Percentiles rank a stretch among this genome's conserved stretches.
These are phyloP conservation scores for Flaveria ramosissima DNA, from an alignment of 129 eudicot species.

Conservation along the genomic window DNA sequence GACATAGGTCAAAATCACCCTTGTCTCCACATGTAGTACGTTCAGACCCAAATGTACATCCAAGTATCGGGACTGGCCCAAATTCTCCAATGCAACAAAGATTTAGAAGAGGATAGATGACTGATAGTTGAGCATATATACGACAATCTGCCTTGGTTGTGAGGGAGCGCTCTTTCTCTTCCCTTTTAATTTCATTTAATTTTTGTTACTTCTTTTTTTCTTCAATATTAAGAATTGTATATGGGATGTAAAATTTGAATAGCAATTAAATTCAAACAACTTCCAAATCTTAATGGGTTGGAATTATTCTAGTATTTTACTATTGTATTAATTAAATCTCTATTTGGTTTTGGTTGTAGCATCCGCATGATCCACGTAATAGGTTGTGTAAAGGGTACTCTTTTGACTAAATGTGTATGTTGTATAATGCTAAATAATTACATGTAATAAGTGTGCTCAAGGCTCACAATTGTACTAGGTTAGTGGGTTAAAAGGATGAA, in stretches of 20 bases:
- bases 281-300: not conserved
- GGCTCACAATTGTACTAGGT: too few species aligned
- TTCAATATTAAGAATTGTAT: conserved; percentile 26
- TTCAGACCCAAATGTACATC: conserved; percentile 36
- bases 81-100: conserved; percentile 47
- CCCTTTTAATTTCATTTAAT: not conserved
- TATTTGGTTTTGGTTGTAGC: not conserved
- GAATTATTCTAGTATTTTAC: not conserved
- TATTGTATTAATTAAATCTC: not conserved
- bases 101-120: conserved; percentile 36
- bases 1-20: conserved; percentile 42
- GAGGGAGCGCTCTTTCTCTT: too few species aligned
- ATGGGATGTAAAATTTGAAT: conserved; percentile 21
- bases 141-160: too few species aligned
- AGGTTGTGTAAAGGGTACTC: too few species aligned
- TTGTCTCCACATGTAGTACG: conserved; percentile 27
- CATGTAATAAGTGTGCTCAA: too few species aligned
- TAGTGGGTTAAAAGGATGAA: too few species aligned
- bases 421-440: too few species aligned
- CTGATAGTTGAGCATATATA: too few species aligned
- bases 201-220: conserved; percentile 4
- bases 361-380: too few species aligned
- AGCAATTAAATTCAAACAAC: not conserved
- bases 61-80: conserved; percentile 23
- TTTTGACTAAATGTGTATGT: too few species aligned